Percentiles rank a stretch among this genome's conserved stretches.
Evolutionary conservation across 2,329 filamentous ascomycete genomes (phyloP).

Genomic region (Colletotrichum sp.): DNA sequence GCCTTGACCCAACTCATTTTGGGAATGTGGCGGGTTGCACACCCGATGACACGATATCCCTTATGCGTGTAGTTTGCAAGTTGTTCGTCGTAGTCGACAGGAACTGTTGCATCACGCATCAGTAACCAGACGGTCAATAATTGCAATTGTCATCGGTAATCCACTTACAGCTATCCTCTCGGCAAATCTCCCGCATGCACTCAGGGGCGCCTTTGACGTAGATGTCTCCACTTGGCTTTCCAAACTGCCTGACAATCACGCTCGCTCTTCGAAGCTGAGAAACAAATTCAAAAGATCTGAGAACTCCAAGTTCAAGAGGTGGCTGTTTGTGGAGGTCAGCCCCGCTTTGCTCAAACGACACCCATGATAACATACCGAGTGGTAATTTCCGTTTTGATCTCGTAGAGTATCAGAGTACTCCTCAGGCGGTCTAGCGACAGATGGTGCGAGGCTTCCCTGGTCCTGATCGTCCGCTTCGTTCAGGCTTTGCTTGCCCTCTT

Average conservation of each 20-base stretch:
- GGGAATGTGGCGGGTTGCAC: conserved; percentile 85
- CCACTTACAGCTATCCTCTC: conserved; percentile 72
- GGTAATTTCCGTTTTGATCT: conserved; percentile 29
- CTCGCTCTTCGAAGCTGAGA: conserved; percentile 91
- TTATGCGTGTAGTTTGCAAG: conserved; percentile 92
- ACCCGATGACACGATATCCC: conserved; percentile 95
- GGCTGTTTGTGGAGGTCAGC: conserved; percentile 36
- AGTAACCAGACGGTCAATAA: neutral
- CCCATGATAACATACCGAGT: conserved; percentile 26
- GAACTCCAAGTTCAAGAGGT: conserved; percentile 83
- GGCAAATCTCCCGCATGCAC: conserved; percentile 93
- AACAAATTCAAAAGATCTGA: conserved; percentile 93
- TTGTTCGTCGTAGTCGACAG: conserved; percentile 87
- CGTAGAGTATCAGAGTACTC: conserved; percentile 29
- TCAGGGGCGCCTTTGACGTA: conserved; percentile 98
- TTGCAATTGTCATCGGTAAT: conserved; percentile 37
- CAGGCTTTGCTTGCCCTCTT: conserved; percentile 79
- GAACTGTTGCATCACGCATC: conserved; percentile 55
- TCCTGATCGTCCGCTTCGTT: conserved; percentile 75
- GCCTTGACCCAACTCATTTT: conserved; percentile 93
- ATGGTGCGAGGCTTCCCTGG: conserved; percentile 79
- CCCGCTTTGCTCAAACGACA: neutral
- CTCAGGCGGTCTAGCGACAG: conserved; percentile 82
- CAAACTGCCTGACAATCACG: conserved; percentile 89
- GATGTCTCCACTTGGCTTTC: conserved; percentile 81